Evolutionary conservation across 495 filamentous ascomycete species (phyloP).

Genomic region (Choiromyces venosus): DNA sequence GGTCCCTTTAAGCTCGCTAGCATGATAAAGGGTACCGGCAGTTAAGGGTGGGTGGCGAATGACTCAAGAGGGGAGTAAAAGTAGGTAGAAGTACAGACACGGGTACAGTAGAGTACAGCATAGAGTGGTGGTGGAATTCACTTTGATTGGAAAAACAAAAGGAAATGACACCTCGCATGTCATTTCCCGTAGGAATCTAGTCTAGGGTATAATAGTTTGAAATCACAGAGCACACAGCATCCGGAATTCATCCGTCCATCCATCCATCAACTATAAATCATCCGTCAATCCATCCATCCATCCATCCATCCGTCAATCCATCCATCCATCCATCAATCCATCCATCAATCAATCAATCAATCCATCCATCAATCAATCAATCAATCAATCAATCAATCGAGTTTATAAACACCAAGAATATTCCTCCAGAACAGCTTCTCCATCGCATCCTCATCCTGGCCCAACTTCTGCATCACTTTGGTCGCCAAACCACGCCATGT

Average conservation of each 20-base stretch:
- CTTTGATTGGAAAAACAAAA: not conserved
- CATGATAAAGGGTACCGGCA: not conserved
- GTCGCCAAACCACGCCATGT: constrained; percentile 27
- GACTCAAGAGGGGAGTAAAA: not conserved
- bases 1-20: not conserved
- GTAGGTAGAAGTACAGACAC: no score
- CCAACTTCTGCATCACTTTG: constrained; percentile 39
- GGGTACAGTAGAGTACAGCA: no score
- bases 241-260: not conserved
- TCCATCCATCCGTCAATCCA: not conserved
- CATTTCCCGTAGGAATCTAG: not conserved
- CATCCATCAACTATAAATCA: no score
- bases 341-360: no score
- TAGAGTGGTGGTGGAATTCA: not conserved
- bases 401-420: constrained; percentile 62
- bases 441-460: constrained; percentile 56
- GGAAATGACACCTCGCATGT: not conserved
- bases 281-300: not conserved
- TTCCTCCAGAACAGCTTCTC: constrained; percentile 63
- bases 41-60: not conserved
- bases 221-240: not conserved
- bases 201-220: no score
- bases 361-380: not conserved
- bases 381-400: constrained; percentile 41
- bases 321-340: not conserved